Evolutionary conservation across 208 protist genomes (phyloP).

Genomic region (Phytomonas francai): DNA sequence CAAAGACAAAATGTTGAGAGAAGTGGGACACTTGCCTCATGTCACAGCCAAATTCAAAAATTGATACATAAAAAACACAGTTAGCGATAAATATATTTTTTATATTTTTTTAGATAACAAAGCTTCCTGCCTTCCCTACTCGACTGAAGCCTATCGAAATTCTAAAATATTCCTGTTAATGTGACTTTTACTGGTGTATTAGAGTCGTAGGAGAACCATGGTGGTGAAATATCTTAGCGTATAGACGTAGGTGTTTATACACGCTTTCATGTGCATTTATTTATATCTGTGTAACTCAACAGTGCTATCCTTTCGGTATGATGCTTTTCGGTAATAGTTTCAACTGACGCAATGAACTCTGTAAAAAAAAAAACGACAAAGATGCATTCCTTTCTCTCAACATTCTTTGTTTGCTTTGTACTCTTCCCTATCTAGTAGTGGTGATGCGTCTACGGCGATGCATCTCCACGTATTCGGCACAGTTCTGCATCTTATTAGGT

Average conservation of each 20-base stretch:
- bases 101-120: too few relatives aligned
- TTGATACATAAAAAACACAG: not conserved
- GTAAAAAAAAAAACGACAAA: not conserved
- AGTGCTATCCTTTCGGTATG: not conserved
- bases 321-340: not conserved
- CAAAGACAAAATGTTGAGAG: not conserved
- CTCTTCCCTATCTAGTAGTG: not conserved
- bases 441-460: not conserved
- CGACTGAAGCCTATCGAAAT: too few relatives aligned
- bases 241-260: not conserved
- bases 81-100: not conserved
- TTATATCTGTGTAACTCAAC: not conserved
- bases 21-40: not conserved
- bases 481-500: not conserved
- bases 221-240: not conserved
- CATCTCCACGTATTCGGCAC: not conserved
- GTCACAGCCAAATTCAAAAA: not conserved
- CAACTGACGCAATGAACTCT: not conserved
- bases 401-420: not conserved
- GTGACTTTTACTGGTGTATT: not conserved
- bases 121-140: too few relatives aligned
- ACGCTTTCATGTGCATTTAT: too few relatives aligned
- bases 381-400: not conserved
- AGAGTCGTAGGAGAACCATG: not conserved
- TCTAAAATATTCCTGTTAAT: not conserved